Evolutionary conservation across 768 basidiomycete genomes (phyloP).

Genomic region (Tephrocybe sp.): DNA sequence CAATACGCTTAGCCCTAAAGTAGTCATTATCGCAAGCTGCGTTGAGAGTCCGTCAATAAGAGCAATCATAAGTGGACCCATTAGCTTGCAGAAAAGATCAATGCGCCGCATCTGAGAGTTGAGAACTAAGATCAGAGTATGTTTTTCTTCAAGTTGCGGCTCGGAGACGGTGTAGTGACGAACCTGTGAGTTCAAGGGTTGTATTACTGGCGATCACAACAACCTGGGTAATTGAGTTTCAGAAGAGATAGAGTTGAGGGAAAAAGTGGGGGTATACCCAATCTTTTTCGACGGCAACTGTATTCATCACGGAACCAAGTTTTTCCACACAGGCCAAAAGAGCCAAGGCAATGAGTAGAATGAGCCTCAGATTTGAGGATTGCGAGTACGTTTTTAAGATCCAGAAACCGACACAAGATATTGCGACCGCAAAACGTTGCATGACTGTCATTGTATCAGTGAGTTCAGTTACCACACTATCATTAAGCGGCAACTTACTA

Average conservation of each 20-base stretch:
- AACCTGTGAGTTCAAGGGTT: constrained; percentile 2
- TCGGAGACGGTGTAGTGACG: not conserved
- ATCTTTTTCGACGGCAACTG: constrained; percentile 24
- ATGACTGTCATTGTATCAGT: constrained; percentile 6
- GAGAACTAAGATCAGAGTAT: constrained; percentile 8
- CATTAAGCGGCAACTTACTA: constrained; percentile 5
- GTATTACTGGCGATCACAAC: not conserved
- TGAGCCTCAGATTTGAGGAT: not conserved
- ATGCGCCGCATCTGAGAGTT: constrained; percentile 30
- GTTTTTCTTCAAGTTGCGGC: constrained; percentile 7
- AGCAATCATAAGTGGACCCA: constrained; percentile 22
- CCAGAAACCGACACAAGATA: constrained; percentile 22
- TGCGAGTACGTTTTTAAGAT: constrained; percentile 1
- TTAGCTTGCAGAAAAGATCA: constrained; percentile 26
- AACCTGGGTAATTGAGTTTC: no score
- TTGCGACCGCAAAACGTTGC: constrained; percentile 19
- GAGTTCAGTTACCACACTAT: not conserved
- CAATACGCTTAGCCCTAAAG: constrained; percentile 15
- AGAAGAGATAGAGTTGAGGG: not conserved
- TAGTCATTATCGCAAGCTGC: constrained; percentile 16
- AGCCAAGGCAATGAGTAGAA: constrained; percentile 4
- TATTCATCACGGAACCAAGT: constrained; percentile 23
- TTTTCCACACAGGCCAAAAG: constrained; percentile 25
- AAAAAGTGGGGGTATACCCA: constrained; percentile 18
- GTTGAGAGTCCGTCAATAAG: constrained; percentile 22